phyloP scores from a whole-genome alignment of 2,329 filamentous ascomycete genomes.

The Fusarium citri region DNA sequence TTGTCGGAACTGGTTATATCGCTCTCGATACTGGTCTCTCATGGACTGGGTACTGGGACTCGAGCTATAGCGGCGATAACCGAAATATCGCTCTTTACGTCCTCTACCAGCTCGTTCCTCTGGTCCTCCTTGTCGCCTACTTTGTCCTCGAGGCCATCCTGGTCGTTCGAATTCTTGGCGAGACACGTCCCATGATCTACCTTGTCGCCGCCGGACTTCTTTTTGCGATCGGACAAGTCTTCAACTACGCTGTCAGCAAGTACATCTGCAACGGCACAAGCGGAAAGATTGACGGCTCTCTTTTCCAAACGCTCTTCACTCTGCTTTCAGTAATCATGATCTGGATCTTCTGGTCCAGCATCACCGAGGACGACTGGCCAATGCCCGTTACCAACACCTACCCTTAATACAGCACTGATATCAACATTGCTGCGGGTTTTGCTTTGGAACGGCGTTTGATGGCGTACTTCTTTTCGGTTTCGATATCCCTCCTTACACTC shows the following conservation, averaged over 20 bases:
- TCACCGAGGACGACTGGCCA: slow-evolving; percentile 98
- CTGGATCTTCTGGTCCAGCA: slow-evolving; percentile 98
- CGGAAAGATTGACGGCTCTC: slow-evolving; percentile 89
- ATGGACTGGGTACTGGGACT: slow-evolving; percentile 84
- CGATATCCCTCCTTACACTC: slow-evolving; percentile 47
- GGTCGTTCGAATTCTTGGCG: slow-evolving; percentile 86
- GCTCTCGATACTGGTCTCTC: slow-evolving; percentile 90
- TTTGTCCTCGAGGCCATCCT: slow-evolving; percentile 86
- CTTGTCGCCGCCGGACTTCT: slow-evolving; percentile 78
- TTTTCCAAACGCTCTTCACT: slow-evolving; percentile 95
- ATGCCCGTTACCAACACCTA: slow-evolving; percentile 61
- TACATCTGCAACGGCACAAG: slow-evolving; percentile 87
- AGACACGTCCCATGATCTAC: slow-evolving; percentile 93
- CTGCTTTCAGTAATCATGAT: slow-evolving; percentile 83
- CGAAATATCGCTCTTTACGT: slow-evolving; percentile 90
- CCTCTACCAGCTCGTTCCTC: slow-evolving; percentile 88
- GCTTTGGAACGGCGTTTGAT: slow-evolving; percentile 44
- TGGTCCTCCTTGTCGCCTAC: slow-evolving; percentile 90
- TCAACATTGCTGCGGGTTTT: slow-evolving; percentile 23
- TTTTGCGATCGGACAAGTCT: slow-evolving; percentile 93
- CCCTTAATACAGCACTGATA: slow-evolving; percentile 43
- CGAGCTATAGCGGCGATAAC: slow-evolving; percentile 74
- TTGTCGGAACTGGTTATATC: slow-evolving; percentile 95
- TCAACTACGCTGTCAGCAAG: slow-evolving; percentile 93
- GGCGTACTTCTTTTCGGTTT: slow-evolving; percentile 44